Conservation (phyloP, 192 early-diverging fungal species). For the Podila verticillata region DNA sequence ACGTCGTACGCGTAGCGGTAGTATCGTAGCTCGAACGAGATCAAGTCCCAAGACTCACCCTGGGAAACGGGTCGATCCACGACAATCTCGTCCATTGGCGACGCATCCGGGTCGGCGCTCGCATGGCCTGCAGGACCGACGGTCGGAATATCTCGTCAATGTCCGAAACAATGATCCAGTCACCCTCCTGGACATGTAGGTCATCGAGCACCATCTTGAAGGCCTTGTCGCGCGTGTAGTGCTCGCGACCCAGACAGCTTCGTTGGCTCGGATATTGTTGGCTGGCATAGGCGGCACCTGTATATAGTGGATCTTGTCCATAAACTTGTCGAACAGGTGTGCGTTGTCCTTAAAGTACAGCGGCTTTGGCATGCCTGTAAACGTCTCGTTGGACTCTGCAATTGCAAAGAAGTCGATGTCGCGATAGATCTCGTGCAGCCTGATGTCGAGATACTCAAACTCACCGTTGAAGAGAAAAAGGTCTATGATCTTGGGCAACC, state of each 20-base stretch:
- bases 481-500: background rate
- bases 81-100: background rate
- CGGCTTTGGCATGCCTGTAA: background rate
- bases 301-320: background rate
- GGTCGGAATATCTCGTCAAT: background rate
- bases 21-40: background rate
- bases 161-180: background rate
- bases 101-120: background rate
- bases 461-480: background rate
- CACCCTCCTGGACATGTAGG: background rate
- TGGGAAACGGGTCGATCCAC: background rate
- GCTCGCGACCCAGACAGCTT: background rate
- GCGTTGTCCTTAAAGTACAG: background rate
- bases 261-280: background rate
- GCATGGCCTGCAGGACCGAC: background rate
- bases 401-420: background rate
- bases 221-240: background rate
- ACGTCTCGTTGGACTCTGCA: background rate
- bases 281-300: background rate
- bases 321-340: background rate
- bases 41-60: background rate
- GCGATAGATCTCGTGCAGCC: background rate
- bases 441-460: background rate
- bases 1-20: background rate
- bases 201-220: background rate